Base-by-base conservation (phyloP, 202 grass and related monocot genomes). In the Musa balbisiana region DNA sequence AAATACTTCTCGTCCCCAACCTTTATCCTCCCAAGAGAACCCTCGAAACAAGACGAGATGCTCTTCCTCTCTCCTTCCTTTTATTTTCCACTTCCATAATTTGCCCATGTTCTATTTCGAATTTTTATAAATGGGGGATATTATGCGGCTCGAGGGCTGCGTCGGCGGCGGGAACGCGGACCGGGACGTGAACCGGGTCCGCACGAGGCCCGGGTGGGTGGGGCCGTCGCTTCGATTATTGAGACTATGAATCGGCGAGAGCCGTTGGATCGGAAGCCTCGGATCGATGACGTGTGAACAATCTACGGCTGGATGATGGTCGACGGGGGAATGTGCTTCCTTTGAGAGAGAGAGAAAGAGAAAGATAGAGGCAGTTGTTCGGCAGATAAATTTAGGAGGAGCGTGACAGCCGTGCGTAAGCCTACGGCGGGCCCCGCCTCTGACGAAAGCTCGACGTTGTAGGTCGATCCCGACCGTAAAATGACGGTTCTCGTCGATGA, bases 271-370 rank as follows among this genome's bases (percentile, higher is more conserved):
- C 16, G 9, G n/a, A 15, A 5, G 69, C 2, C 72, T 10, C 82
- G 84, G 92, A 96, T 96, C 67, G 83, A 3, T 84, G 78, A 89
- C 84, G 77, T 96, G 92, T 84, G 25, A 5, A 10, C 0, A 89
- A 87, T 72, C 58, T 9, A 85, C 58, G 76, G 26, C 26, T 19
- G 64, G 55, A 66, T 49, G 1, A 14, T 11, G 11, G 13, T 26
- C 0, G 13, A 56, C 16, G 70, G 52, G 76, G 9, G 10, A 43
- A 56, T 96, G 89, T 92, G 92, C 82, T 96, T 92, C 84, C 78
- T 89, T 75, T 87, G 89, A 85, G 92, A 96, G 88, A 78, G 69
- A 55, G 33, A 43, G 5, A 96, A 86, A 78, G 69, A 55, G 33
- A 43, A 0, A 43, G 33, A 43, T 5, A 23, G 1, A 63, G 27